Evolutionary conservation across 495 filamentous ascomycete species (phyloP), one percentile per base, ranked within the genome.

Genomic region (Neurospora sp.): DNA sequence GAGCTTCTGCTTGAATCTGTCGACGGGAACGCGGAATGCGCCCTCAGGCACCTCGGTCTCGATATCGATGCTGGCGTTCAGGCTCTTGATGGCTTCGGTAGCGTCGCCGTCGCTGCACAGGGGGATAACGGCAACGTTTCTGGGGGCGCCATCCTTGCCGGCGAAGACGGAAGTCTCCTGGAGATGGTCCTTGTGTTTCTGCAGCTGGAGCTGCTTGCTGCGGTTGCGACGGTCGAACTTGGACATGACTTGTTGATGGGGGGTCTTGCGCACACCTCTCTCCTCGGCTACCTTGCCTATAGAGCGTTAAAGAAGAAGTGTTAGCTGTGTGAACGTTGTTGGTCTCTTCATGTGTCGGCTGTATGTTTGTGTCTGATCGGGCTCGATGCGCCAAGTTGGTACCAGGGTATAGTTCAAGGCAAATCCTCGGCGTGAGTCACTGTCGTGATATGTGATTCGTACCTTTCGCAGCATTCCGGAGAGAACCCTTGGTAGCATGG

Each of bases 191-290:
- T 89, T 89, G 73, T 94, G 90, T 83, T 98, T 97, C 75, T 88
- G 83, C 75, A 88, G 86, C 76, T 94, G 92, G 79, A 89, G 89
- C 84, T 99, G 96, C 77, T 93, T 93, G 69, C 93, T 92, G 84
- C 95, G 93, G 82, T 99, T 97, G 78, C 93, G 88, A 41, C 96
- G 91, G 83, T 97, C 93, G 81, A 99, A 85, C 83, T 97, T 99
- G 42, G 95, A 97, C 93, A 97, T 96, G 80, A 97, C 87, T 84
- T 97, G 93, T 80, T 98, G 96, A 81, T 98, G 93, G 74, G 92
- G 92, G 54, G 95, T 97, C 83, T 93, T 96, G 74, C 95, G 91
- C 74, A 84, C 85, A 44, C 90, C 88, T 79, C 83, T 91, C 80
- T 86, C 83, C 70, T 80, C 82, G 6, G 82, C 79, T 40, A 85